Evolutionary conservation across 805 yeast species (phyloP).

Genomic region (Wickerhamiella parazyma): DNA sequence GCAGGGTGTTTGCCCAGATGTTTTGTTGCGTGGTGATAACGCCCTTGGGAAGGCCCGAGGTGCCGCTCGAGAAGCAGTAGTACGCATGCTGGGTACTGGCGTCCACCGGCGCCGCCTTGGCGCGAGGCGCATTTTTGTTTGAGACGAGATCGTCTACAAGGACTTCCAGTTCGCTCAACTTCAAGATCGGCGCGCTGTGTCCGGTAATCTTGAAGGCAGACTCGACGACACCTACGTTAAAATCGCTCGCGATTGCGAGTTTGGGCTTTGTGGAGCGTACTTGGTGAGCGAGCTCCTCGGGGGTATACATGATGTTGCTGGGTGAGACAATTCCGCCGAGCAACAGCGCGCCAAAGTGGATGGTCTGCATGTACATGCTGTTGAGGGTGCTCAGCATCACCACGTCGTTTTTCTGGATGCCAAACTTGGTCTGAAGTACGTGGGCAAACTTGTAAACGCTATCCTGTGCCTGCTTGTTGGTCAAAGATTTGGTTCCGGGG

Average conservation of each 20-base stretch:
- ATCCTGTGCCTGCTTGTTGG: not conserved
- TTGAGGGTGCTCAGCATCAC: constrained; percentile 24
- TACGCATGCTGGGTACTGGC: constrained; percentile 17
- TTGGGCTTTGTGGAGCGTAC: constrained; percentile 17
- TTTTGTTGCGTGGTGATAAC: constrained; percentile 51
- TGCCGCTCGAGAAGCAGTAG: constrained; percentile 25
- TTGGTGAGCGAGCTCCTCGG: constrained; percentile 25
- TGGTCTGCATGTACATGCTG: constrained; percentile 20
- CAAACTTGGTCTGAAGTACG: constrained; percentile 15
- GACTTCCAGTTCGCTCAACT: constrained; percentile 5
- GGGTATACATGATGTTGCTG: constrained; percentile 24
- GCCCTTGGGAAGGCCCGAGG: constrained; percentile 64
- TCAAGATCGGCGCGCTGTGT: constrained; percentile 2
- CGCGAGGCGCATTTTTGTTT: constrained; percentile 1
- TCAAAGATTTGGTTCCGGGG: constrained; percentile 2
- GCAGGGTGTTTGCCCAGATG: constrained; percentile 29
- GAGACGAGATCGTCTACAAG: constrained; percentile 2
- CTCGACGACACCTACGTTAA: not conserved
- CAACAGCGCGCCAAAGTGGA: constrained; percentile 22
- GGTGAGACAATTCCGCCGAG: constrained; percentile 25
- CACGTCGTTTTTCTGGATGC: constrained; percentile 22
- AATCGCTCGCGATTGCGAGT: constrained; percentile 16
- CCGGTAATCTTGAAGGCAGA: constrained; percentile 11
- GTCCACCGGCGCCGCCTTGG: constrained; percentile 10
- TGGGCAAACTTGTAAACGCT: constrained; percentile 16